Percentiles rank a stretch among this genome's conserved stretches.
These are phyloP conservation scores for Aspergillus quadricinctus DNA, from an alignment of 2,329 filamentous ascomycete species.

Conservation along the genomic window DNA sequence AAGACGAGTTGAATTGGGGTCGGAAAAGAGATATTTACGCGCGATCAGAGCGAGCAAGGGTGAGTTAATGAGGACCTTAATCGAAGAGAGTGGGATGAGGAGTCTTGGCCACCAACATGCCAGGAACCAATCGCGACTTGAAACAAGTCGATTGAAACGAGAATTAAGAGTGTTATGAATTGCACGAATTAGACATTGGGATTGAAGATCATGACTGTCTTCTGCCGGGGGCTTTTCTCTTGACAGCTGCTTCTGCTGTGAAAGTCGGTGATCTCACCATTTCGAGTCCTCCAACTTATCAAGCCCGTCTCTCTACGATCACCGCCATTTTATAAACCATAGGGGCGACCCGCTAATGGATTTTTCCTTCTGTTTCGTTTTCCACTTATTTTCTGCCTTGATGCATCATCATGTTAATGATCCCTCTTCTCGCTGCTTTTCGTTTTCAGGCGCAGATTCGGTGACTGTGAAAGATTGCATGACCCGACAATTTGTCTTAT, in stretches of 20 bases:
- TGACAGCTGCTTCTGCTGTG: conserved; percentile 1
- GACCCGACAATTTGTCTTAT: background rate
- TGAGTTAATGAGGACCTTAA: conserved; percentile 7
- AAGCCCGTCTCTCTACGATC: conserved; percentile 9
- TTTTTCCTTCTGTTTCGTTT: conserved; percentile 8
- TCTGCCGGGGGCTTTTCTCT: conserved; percentile 4
- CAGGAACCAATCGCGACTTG: conserved; percentile 11
- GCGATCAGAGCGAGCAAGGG: background rate
- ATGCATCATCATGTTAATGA: conserved; percentile 5
- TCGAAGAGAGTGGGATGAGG: background rate
- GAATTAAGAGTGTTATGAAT: conserved; percentile 30
- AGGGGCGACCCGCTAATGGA: conserved; percentile 34
- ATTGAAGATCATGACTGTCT: conserved; percentile 8
- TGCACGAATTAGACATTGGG: conserved; percentile 26
- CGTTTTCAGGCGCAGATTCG: background rate
- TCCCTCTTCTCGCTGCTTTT: conserved; percentile 1
- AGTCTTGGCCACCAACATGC: background rate
- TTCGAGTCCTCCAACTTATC: conserved; percentile 6
- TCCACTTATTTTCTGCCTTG: background rate
- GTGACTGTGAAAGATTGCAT: background rate
- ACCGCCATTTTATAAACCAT: conserved; percentile 29
- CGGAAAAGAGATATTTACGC: background rate
- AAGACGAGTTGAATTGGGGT: background rate
- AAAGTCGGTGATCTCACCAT: conserved; percentile 7
- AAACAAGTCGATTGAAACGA: conserved; percentile 27